A percentile compares a stretch with the other conserved stretches of the same genome.
These are phyloP conservation scores for Volvariella surrecta DNA, from an alignment of 1,284 basidiomycete genomes.

Conservation along the genomic window DNA sequence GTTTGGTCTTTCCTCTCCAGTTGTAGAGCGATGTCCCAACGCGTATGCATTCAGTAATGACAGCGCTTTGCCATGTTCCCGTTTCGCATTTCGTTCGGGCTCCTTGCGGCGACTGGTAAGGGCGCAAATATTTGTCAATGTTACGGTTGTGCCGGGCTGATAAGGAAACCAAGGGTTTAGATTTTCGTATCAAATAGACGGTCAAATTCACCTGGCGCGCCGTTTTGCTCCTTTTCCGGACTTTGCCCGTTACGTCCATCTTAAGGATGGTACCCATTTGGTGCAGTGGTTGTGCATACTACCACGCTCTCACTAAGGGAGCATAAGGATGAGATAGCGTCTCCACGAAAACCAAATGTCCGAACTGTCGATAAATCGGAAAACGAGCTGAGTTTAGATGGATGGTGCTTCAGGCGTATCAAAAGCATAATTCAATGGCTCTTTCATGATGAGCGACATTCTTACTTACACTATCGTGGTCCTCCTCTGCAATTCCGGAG, in stretches of 20 bases:
- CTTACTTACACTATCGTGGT: slow-evolving; percentile 77
- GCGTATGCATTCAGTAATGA: slow-evolving; percentile 85
- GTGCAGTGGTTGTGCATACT: slow-evolving; percentile 59
- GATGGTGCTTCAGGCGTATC: slow-evolving; percentile 85
- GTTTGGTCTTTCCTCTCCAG: slow-evolving; percentile 23
- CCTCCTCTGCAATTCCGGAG: slow-evolving; percentile 68
- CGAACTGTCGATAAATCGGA: slow-evolving; percentile 67
- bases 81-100: slow-evolving; percentile 82
- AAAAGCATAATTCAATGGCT: slow-evolving; percentile 3
- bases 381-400: slow-evolving; percentile 83
- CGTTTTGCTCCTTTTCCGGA: slow-evolving; percentile 45
- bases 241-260: slow-evolving; percentile 57
- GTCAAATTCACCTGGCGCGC: slow-evolving; percentile 61
- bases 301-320: slow-evolving; percentile 70
- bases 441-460: slow-evolving; percentile 4
- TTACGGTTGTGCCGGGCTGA: slow-evolving; percentile 85
- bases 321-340: slow-evolving; percentile 91
- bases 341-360: slow-evolving; percentile 95
- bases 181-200: neutral
- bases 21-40: slow-evolving; percentile 61
- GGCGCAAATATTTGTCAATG: slow-evolving; percentile 68
- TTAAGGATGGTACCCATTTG: slow-evolving; percentile 77
- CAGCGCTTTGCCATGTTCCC: slow-evolving; percentile 86
- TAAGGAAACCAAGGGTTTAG: neutral
- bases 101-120: slow-evolving; percentile 92